Conservation (phyloP, 2,329 filamentous ascomycete genomes). For the Alternaria triticimaculans region DNA sequence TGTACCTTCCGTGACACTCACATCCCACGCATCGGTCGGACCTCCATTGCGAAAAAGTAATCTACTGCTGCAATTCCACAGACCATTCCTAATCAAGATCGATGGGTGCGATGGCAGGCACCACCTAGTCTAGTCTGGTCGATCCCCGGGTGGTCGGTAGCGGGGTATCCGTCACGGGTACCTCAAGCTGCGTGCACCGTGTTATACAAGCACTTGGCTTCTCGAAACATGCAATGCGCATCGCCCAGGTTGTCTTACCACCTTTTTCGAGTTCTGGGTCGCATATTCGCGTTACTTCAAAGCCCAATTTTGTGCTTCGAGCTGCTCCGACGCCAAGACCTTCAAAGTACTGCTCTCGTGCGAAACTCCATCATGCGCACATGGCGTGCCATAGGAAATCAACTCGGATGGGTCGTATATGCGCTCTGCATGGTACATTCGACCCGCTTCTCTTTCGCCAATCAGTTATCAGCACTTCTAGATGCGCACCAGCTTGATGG, state of each 20-base stretch:
- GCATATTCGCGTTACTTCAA: not conserved
- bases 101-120: not conserved
- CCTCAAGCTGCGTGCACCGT: not conserved
- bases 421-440: not conserved
- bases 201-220: not conserved
- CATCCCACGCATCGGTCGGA: not conserved
- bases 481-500: conserved; percentile 5
- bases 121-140: not conserved
- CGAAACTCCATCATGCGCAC: not conserved
- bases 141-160: not conserved
- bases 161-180: not conserved
- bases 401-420: not conserved
- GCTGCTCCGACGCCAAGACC: not conserved
- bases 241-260: not conserved
- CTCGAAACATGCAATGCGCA: not conserved
- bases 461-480: not conserved
- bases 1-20: not conserved
- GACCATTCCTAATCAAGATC: not conserved
- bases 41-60: not conserved
- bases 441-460: not conserved
- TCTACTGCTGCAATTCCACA: not conserved
- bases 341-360: not conserved
- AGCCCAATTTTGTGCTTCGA: not conserved
- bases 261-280: not conserved
- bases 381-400: not conserved